Evolutionary conservation across 208 protist genomes (phyloP).

Genomic region (Trypanosoma vivax): DNA sequence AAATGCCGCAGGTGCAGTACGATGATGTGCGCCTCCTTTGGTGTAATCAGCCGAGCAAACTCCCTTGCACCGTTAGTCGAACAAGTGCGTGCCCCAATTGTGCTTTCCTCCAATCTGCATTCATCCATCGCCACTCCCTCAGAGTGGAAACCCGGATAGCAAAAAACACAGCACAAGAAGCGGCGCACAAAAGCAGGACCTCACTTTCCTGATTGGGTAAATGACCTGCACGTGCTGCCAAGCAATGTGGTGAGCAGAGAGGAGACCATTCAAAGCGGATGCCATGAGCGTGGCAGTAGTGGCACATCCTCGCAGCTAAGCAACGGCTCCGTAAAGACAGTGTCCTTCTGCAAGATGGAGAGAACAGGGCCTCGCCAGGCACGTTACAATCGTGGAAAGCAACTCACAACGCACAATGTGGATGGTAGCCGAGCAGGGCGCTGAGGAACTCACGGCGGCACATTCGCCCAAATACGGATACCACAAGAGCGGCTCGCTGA

Average conservation of each 20-base stretch:
- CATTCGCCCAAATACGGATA: too few species aligned
- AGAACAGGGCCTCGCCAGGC: constrained; percentile 53
- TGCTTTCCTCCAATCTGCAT: not conserved
- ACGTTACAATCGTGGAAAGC: constrained; percentile 39
- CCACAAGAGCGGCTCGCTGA: constrained; percentile 53
- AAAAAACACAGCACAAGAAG: constrained; percentile 56
- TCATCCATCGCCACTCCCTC: not conserved
- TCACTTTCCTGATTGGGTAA: constrained; percentile 41
- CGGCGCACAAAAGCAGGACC: constrained; percentile 45
- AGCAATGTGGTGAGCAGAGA: constrained; percentile 67
- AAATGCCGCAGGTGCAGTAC: too few species aligned
- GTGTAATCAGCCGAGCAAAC: too few species aligned
- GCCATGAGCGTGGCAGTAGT: constrained; percentile 59
- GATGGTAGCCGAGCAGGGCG: not conserved
- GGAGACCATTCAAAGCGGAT: constrained; percentile 72
- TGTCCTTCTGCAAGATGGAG: constrained; percentile 39
- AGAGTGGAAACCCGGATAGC: constrained; percentile 31
- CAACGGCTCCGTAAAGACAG: constrained; percentile 64
- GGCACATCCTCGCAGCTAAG: constrained; percentile 44
- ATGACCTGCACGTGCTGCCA: constrained; percentile 76
- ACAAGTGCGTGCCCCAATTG: not conserved
- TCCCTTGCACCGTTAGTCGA: constrained; percentile 67
- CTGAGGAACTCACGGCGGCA: too few species aligned
- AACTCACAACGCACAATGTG: constrained; percentile 40
- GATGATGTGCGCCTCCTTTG: too few species aligned